Evolutionary conservation across 2,329 filamentous ascomycete species (phyloP), one percentile per base, ranked within the genome.

Genomic region (Hymenoscyphus albidus): DNA sequence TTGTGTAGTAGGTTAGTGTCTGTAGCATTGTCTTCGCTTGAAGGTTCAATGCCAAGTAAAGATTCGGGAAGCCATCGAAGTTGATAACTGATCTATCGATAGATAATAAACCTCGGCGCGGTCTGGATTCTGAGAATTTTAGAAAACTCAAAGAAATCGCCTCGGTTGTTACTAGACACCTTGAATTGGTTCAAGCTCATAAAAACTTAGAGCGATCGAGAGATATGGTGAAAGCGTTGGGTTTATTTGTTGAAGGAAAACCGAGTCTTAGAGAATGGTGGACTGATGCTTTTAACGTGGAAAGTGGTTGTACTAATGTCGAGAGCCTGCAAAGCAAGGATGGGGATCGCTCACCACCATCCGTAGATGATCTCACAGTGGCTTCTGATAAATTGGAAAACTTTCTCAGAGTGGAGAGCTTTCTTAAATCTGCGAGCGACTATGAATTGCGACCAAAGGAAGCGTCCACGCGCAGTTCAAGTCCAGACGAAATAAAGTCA

Each of bases 91-190:
- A 35, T 10, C 35, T 4, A 35, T 35, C 35, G 35, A 44, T 44
- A 44, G 86, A 88, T 67, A 80, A 83, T 38, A 78, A 78, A n/a
- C 81, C 84, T 0, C 81, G 84, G 22, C 69, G 80, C 55, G 83
- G 82, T 0, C 70, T 90, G 9, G 76, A 78, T 10, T 66, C 75
- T 0, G 77, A 79, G 13, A 80, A 84, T 38, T 66, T 83, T 0
- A 77, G 78, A 12, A 85, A 83, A 57, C 76, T 90, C 71, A 80
- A 82, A 58, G 84, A 85, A 51, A 78, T 88, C 71, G 77, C 82
- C 0, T 77, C 76, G 18, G 81, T 84, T 1, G 78, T 86, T 2
- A 84, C 86, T 76, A 80, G 85, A 18, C 86, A 89, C 64, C 73
- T 90, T 12, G 84, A 86, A 74, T 82, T 80, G 78, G 83, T 78